These are phyloP conservation scores for Thalassiosira exigua DNA, from an alignment of 352 stramenopile genomes.

Conservation along the genomic window DNA sequence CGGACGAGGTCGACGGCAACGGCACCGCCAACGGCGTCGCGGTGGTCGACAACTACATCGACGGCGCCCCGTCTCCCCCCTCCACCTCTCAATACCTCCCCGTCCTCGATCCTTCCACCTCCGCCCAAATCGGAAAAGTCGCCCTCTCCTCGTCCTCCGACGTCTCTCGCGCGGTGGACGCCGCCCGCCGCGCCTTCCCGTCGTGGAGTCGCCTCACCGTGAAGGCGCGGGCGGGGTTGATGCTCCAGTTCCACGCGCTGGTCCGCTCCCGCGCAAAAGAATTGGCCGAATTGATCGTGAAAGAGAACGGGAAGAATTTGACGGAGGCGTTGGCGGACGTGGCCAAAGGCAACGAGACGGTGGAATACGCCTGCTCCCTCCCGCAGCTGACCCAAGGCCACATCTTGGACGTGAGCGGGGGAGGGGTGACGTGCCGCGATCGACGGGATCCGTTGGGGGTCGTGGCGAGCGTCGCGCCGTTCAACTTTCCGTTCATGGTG, in stretches of 20 bases:
- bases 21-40: background rate
- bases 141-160: slow-evolving; percentile 88
- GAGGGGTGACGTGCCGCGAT: slow-evolving; percentile 94
- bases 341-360: slow-evolving; percentile 97
- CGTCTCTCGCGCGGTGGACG: slow-evolving; percentile 88
- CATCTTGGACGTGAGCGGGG: slow-evolving; percentile 85
- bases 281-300: slow-evolving; percentile 92
- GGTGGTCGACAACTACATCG: slow-evolving; percentile 78
- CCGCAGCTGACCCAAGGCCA: slow-evolving; percentile 91
- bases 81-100: slow-evolving; percentile 60
- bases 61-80: slow-evolving; percentile 58
- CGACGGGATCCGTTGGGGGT: slow-evolving; percentile 91
- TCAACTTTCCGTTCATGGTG: slow-evolving; percentile 97
- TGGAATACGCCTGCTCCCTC: slow-evolving; percentile 94
- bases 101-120: slow-evolving; percentile 84
- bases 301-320: slow-evolving; percentile 98
- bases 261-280: slow-evolving; percentile 90
- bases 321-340: slow-evolving; percentile 95
- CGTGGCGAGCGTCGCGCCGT: slow-evolving; percentile 93
- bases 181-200: slow-evolving; percentile 88
- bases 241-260: slow-evolving; percentile 96
- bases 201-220: slow-evolving; percentile 91
- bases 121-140: slow-evolving; percentile 85
- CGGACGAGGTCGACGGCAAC: too few relatives aligned
- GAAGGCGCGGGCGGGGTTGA: slow-evolving; percentile 92